Base-by-base conservation (phyloP, 352 stramenopile genomes). In the Pythium coloratum region DNA sequence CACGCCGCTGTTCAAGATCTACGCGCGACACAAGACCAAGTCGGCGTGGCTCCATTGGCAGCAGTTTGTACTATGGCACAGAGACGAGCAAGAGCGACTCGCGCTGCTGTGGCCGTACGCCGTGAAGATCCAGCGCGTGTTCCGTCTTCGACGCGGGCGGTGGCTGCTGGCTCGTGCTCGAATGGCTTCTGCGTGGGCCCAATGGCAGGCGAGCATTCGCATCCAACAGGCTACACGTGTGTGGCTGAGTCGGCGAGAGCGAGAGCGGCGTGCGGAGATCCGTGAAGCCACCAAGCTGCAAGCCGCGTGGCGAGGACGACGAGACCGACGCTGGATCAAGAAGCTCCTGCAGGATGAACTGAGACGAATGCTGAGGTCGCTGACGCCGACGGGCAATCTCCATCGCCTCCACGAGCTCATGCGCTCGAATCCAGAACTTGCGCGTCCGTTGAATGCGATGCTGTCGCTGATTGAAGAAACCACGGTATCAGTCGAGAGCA, bases 391-490 rank as follows among this genome's bases (percentile, higher is more conserved):
- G 1, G 82, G 84, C 5, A 83, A 80, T 34, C 70, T 92, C 5
- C 76, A 90, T 69, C 81, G 82, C 7, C 64, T 92, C 0, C 78
- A 80, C 18, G 77, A 89, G 34, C 65, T 92, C 1, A 63, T 70
- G 4, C 69, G 67, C 4, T 68, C 60, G 20, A 56, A 80, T 51
- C 76, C 69, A 2, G 44, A 64, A 6, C 66, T 89, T n/a, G 70
- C 75, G 0, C 24, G 38, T 14, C 77, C 74, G 5, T 30, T 92
- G 4, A 88, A 89, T 20, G 24, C 46, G 3, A 79, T 89, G 73
- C 56, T 92, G 3, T 65, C 76, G 28, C 66, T 92, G n/a, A 62
- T 89, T 6, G 76, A 80, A 6, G 84, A 91, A 55, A 90, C 77
- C 0, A 72, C 76, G 30, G 70, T 92, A 0, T 42, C 63, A 10